Evolutionary conservation across 2,329 filamentous ascomycete genomes (phyloP), one percentile per base, ranked within the genome.

Genomic region (Penicillium hesseltinei): DNA sequence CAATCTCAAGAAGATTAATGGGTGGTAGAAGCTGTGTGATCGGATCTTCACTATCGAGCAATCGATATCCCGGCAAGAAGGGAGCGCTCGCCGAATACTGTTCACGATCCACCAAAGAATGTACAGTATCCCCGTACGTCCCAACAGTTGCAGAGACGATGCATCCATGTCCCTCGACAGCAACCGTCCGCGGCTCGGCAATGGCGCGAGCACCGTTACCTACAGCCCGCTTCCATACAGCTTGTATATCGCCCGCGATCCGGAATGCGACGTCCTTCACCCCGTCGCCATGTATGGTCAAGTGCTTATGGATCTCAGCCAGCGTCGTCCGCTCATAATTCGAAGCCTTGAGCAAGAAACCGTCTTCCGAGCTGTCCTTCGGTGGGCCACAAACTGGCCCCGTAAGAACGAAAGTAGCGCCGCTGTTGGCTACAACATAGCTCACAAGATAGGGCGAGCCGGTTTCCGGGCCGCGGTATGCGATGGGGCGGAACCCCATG

Each of bases 251-350:
- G 72, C 61, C 64, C 4, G 94, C 90, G 13, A 96, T 90, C 73
- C 91, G 89, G 71, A 96, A 96, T 19, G 91, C 90, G 31, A 96
- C 90, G 69, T 96, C 92, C 77, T 93, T 95, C 53, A 96, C 91
- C 25, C 90, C 92, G 74, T 96, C 92, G 35, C 92, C 92, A 70
- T 96, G 92, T 49, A 84, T 83, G 74, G 90, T 88, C 52, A 94
- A 82, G 74, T 96, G 91, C 17, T 81, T 82, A 73, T 94, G 86
- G 60, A 96, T 90, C 66, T 91, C 88, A 56, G 78, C 75, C 21
- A 96, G 79, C 40, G 89, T 77, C 33, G 71, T 72, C 55, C 80
- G 80, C 43, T 96, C 90, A 51, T 84, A 82, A 3, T 77, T 68
- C 0, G 82, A 49, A 17, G 57, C 35, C 11, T 44, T 27, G 21